These are phyloP conservation scores for Umbelopsis sp. DNA, from an alignment of 192 early-diverging fungal species.

Conservation along the genomic window DNA sequence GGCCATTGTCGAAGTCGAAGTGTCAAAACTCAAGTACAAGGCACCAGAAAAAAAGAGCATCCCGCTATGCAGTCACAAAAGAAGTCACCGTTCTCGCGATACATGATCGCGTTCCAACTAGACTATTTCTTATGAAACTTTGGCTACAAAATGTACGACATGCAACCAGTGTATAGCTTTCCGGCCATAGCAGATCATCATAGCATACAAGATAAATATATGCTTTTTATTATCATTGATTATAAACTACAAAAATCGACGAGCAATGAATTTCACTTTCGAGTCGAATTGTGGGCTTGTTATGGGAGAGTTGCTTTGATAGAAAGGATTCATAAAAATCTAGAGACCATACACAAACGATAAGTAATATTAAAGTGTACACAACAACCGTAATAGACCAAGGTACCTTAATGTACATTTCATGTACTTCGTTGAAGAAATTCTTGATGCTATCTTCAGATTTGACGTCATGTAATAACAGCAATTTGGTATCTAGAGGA, in stretches of 20 bases:
- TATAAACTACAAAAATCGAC: constrained; percentile 70
- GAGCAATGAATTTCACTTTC: constrained; percentile 74
- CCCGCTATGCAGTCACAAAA: too few species aligned
- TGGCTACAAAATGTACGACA: too few species aligned
- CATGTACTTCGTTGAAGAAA: constrained; percentile 85
- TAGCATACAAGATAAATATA: too few species aligned
- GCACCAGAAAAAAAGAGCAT: too few species aligned
- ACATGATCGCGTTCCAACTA: too few species aligned
- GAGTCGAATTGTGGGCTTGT: constrained; percentile 77
- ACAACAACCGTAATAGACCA: too few species aligned
- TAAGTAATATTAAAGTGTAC: too few species aligned
- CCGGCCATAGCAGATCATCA: too few species aligned
- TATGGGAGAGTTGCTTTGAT: constrained; percentile 81
- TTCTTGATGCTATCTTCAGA: constrained; percentile 77
- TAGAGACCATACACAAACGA: constrained; percentile 32
- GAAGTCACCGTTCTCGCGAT: too few species aligned
- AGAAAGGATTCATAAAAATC: constrained; percentile 90
- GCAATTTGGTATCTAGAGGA: constrained; percentile 67
- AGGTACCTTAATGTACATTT: constrained; percentile 85
- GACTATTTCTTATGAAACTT: too few species aligned
- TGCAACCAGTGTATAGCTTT: too few species aligned
- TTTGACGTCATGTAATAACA: constrained; percentile 81
- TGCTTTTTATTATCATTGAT: background rate
- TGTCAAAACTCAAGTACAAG: too few species aligned
- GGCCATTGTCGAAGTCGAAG: background rate